phyloP scores from a whole-genome alignment of 2,329 filamentous ascomycete species.

The Corinectria fuckeliana region DNA sequence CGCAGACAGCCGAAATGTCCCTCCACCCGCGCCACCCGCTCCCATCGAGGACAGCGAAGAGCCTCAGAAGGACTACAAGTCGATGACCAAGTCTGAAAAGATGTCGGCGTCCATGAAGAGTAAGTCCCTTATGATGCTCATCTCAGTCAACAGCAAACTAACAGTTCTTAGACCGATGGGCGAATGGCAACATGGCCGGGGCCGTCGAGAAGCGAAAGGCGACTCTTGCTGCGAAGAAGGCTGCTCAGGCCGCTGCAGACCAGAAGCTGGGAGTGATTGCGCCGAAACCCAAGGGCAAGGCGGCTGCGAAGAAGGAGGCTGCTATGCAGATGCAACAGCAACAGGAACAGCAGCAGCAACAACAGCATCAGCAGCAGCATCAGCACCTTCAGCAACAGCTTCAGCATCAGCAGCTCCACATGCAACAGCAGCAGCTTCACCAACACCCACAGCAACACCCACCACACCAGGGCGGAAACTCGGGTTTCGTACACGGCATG shows the following conservation, averaged over 20 bases:
- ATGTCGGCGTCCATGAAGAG: conserved; percentile 72
- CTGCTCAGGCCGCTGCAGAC: conserved; percentile 51
- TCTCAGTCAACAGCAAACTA: conserved; percentile 30
- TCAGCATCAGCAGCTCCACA: conserved; percentile 10
- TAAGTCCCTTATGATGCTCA: conserved; percentile 43
- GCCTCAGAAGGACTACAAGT: conserved; percentile 60
- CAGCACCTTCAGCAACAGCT: conserved; percentile 23
- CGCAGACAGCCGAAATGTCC: conserved; percentile 38
- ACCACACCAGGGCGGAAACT: conserved; percentile 30
- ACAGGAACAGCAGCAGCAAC: conserved; percentile 26
- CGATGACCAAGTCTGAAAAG: conserved; percentile 70
- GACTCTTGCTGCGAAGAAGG: conserved; percentile 65
- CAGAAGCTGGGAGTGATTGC: conserved; percentile 44
- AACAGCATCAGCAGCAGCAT: conserved; percentile 21
- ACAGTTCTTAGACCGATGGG: conserved; percentile 59
- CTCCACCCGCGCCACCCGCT: not conserved
- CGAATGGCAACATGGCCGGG: conserved; percentile 64
- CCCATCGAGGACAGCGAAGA: conserved; percentile 46
- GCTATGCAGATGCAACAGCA: conserved; percentile 35
- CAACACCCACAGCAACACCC: conserved; percentile 32
- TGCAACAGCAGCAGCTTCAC: conserved; percentile 18
- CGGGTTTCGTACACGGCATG: conserved; percentile 37
- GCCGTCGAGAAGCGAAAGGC: conserved; percentile 68
- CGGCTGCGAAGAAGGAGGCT: conserved; percentile 43
- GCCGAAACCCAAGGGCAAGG: conserved; percentile 48